phyloP scores from a whole-genome alignment of 2,329 filamentous ascomycete species.

The Cercospora nicotianae region DNA sequence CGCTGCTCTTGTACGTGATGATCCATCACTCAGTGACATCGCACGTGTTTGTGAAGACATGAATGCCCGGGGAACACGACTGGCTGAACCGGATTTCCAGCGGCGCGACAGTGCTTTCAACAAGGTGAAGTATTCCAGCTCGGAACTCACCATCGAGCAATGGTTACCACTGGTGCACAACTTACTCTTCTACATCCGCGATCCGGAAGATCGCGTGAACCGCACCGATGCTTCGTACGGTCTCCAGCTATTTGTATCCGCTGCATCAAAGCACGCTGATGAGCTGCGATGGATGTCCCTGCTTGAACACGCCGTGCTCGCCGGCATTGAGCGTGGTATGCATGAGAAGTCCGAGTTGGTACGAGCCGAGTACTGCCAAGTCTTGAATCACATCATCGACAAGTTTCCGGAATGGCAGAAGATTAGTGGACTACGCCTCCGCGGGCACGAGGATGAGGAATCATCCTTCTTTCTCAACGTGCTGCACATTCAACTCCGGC shows the following conservation, averaged over 20 bases:
- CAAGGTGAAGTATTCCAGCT: conserved; percentile 64
- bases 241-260: conserved; percentile 73
- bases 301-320: conserved; percentile 66
- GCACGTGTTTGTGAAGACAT: conserved; percentile 73
- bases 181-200: conserved; percentile 79
- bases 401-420: conserved; percentile 67
- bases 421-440: conserved; percentile 69
- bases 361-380: conserved; percentile 74
- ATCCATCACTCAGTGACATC: conserved; percentile 61
- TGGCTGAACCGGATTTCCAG: conserved; percentile 89
- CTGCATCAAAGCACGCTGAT: conserved; percentile 52
- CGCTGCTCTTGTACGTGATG: conserved; percentile 65
- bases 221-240: conserved; percentile 78
- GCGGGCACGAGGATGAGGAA: conserved; percentile 72
- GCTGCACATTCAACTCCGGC: conserved; percentile 82
- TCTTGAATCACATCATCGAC: conserved; percentile 76
- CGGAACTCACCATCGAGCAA: conserved; percentile 66
- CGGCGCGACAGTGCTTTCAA: conserved; percentile 75
- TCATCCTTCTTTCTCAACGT: conserved; percentile 91
- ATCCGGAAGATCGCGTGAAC: conserved; percentile 86
- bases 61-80: conserved; percentile 72
- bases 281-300: conserved; percentile 55
- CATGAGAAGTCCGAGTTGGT: conserved; percentile 74
- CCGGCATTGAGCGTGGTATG: conserved; percentile 73
- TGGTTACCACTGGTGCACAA: conserved; percentile 91